Evolutionary conservation across 768 basidiomycete genomes (phyloP), one percentile per base, ranked within the genome.

Genomic region (Strobilomyces echinocephalus): DNA sequence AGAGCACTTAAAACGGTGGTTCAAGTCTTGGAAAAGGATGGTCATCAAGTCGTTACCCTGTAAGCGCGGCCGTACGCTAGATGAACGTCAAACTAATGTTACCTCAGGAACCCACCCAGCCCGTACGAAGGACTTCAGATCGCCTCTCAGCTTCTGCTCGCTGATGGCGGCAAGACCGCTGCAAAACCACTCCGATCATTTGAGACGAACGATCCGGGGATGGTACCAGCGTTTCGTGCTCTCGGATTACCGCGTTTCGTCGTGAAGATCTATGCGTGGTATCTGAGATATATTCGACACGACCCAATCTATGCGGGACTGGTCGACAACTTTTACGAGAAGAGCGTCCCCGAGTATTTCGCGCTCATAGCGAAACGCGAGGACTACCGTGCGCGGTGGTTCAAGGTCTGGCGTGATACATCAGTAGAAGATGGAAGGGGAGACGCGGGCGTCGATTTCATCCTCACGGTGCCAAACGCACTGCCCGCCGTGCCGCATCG

Each of bases 381-480:
- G 42, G 62, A 56, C n/a, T 78, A 76, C 47, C 69, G 72, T 8
- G 77, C 50, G 15, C 61, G 61, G 44, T 78, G 76, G 72, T 72
- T 72, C 59, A 64, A 60, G 31, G 62, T 70, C 28, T 71, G 71
- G 72, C 59, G 73, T 7, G 54, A 46, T 18, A 46, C 45, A 2
- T 51, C 63, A 18, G 65, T 61, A 7, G 65, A 67, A 40, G 63
- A 60, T 21, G 54, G 42, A 18, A 48, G 8, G 30, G 67, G 63
- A 69, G 59, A 72, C 71, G 52, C 79, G 68, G 69, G 78, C 6
- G 68, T 87, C 5, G 85, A 88, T 65, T 86, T 82, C 64, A 70
- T 85, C 20, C 66, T 84, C 49, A 85, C 78, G 2, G 83, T 82
- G 7, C 82, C 81, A 12, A 78, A 81, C 58, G 74, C 82, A n/a